These are phyloP conservation scores for Leccinum pachyderme DNA, from an alignment of 1,284 basidiomycete species.

Conservation along the genomic window DNA sequence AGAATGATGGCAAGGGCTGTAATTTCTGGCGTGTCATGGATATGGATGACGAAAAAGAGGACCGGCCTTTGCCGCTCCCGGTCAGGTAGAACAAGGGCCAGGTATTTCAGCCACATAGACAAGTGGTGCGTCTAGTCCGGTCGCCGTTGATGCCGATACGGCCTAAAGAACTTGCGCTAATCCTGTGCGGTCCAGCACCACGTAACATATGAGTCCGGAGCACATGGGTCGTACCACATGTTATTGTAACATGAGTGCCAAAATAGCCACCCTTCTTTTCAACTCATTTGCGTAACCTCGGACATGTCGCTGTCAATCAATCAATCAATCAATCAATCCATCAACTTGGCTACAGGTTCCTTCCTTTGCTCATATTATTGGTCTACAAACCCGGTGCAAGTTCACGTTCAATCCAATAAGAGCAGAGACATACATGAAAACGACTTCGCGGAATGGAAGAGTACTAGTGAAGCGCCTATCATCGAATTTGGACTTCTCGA, in stretches of 20 bases:
- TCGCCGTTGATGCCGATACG: slow-evolving; percentile 1
- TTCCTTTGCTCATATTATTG: slow-evolving; percentile 3
- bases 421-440: slow-evolving; percentile 1
- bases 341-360: slow-evolving; percentile 12
- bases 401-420: background rate
- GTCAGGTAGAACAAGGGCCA: slow-evolving; percentile 30
- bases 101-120: slow-evolving; percentile 14
- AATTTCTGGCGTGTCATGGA: slow-evolving; percentile 81
- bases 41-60: slow-evolving; percentile 73
- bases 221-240: background rate
- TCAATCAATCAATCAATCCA: slow-evolving; percentile 1
- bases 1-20: slow-evolving; percentile 85
- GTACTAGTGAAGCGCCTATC: slow-evolving; percentile 12
- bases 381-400: background rate
- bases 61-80: slow-evolving; percentile 36
- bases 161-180: background rate
- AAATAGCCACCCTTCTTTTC: background rate
- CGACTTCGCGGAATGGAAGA: slow-evolving; percentile 25
- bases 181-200: background rate
- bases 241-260: background rate
- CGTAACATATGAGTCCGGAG: slow-evolving; percentile 1
- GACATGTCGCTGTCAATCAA: slow-evolving; percentile 3
- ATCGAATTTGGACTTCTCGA: slow-evolving; percentile 13
- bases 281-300: slow-evolving; percentile 3
- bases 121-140: slow-evolving; percentile 5